phyloP scores from a whole-genome alignment of 495 filamentous ascomycete genomes.

The Hypoxylon fragiforme region DNA sequence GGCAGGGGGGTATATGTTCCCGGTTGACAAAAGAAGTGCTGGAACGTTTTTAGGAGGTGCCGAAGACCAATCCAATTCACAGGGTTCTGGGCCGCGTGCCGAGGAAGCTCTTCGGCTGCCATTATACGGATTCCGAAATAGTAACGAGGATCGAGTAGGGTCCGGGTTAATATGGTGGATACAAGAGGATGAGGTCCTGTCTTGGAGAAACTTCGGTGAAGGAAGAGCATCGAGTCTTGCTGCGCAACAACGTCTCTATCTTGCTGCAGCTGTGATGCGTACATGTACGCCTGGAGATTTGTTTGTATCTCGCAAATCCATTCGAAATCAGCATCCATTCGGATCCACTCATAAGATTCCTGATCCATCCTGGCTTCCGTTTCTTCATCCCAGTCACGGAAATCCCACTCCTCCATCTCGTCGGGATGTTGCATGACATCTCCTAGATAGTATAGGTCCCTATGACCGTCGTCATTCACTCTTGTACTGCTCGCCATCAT shows the following conservation, averaged over 20 bases:
- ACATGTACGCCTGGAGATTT: slow-evolving; percentile 92
- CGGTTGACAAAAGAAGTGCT: slow-evolving; percentile 83
- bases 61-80: slow-evolving; percentile 77
- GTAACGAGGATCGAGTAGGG: slow-evolving; percentile 87
- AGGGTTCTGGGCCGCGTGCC: slow-evolving; percentile 59
- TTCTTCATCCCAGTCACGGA: slow-evolving; percentile 84
- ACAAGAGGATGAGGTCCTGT: slow-evolving; percentile 67
- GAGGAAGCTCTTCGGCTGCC: slow-evolving; percentile 74
- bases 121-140: slow-evolving; percentile 88
- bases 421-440: slow-evolving; percentile 84
- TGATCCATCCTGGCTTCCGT: slow-evolving; percentile 88
- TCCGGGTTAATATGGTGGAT: slow-evolving; percentile 83
- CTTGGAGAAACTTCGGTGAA: slow-evolving; percentile 36
- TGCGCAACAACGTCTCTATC: slow-evolving; percentile 96
- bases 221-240: slow-evolving; percentile 66
- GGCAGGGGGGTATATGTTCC: slow-evolving; percentile 64
- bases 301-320: slow-evolving; percentile 82
- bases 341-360: slow-evolving; percentile 98
- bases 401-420: slow-evolving; percentile 79
- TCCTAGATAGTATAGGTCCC: slow-evolving; percentile 91
- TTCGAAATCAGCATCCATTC: slow-evolving; percentile 97
- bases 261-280: slow-evolving; percentile 93
- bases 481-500: slow-evolving; percentile 57
- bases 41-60: slow-evolving; percentile 82
- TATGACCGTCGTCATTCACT: slow-evolving; percentile 72